phyloP scores from a whole-genome alignment of 2,329 filamentous ascomycete species.

The Penicillium sp. region DNA sequence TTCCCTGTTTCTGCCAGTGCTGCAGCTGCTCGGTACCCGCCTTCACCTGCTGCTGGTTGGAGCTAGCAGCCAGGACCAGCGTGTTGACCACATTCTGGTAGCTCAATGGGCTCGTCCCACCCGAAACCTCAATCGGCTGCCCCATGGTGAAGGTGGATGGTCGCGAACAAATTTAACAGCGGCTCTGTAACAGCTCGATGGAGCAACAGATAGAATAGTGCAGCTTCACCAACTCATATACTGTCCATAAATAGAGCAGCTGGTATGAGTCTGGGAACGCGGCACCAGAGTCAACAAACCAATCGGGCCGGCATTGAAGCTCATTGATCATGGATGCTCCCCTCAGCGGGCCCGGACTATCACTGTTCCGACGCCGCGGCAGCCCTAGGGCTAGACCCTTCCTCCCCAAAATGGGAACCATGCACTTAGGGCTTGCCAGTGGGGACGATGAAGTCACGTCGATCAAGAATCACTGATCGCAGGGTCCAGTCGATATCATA shows the following conservation, averaged over 20 bases:
- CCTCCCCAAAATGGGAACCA: constrained; percentile 11
- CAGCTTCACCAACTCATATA: not conserved
- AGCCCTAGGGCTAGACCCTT: constrained; percentile 35
- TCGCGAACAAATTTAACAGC: not conserved
- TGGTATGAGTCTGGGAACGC: not conserved
- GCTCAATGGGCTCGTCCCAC: constrained; percentile 71
- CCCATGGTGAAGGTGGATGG: constrained; percentile 55
- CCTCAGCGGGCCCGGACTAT: constrained; percentile 21
- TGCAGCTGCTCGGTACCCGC: constrained; percentile 66
- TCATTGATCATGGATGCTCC: constrained; percentile 14
- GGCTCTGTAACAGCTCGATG: not conserved
- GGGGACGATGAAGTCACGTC: constrained; percentile 24
- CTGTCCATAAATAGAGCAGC: not conserved
- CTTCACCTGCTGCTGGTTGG: constrained; percentile 63
- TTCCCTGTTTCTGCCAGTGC: constrained; percentile 65
- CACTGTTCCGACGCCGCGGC: constrained; percentile 21
- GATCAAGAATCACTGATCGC: too few relatives aligned
- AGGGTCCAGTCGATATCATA: constrained; percentile 8
- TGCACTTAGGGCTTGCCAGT: constrained; percentile 27
- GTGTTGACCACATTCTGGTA: constrained; percentile 62
- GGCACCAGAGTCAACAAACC: constrained; percentile 4
- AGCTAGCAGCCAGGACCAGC: constrained; percentile 62
- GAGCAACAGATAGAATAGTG: not conserved
- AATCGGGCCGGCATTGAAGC: constrained; percentile 3
- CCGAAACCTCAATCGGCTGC: constrained; percentile 73